Conservation (phyloP, 1,284 basidiomycete genomes). For the Coriolopsis trogii region DNA sequence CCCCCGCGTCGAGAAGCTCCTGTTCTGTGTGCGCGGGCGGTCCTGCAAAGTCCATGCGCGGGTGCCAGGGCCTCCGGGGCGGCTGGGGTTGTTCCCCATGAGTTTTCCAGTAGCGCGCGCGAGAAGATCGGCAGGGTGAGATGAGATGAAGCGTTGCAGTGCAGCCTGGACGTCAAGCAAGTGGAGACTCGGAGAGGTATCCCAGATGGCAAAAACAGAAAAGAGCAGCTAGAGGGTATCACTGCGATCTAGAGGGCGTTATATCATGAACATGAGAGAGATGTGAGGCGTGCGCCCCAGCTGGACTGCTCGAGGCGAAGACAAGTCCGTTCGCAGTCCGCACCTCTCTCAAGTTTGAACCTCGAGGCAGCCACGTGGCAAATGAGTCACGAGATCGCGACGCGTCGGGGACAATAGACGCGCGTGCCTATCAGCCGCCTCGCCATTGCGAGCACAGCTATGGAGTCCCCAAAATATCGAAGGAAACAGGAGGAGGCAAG, state of each 20-base stretch:
- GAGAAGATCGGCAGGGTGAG: background rate
- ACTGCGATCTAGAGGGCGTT: too few species aligned
- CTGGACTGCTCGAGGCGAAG: too few species aligned
- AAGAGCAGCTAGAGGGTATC: conserved; percentile 1
- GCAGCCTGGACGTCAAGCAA: background rate
- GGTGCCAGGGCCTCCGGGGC: conserved; percentile 5
- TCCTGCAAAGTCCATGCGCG: conserved; percentile 6
- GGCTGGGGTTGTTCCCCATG: conserved; percentile 24
- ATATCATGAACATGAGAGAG: too few species aligned
- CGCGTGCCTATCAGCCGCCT: background rate
- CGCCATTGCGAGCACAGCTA: too few species aligned
- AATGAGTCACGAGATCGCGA: conserved; percentile 13
- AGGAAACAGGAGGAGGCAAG: background rate
- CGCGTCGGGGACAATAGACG: conserved; percentile 7
- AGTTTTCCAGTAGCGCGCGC: conserved; percentile 10
- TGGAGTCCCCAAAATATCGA: too few species aligned
- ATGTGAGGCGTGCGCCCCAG: too few species aligned
- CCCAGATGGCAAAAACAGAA: background rate
- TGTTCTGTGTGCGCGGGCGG: conserved; percentile 10
- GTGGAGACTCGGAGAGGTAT: background rate
- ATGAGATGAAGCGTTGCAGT: conserved; percentile 3
- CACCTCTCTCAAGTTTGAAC: too few species aligned
- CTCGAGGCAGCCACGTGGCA: conserved; percentile 21
- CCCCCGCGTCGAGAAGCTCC: conserved; percentile 4
- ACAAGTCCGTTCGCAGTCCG: too few species aligned